These are phyloP conservation scores for Globisporangium carolinianum DNA, from an alignment of 352 stramenopile genomes.

Conservation along the genomic window DNA sequence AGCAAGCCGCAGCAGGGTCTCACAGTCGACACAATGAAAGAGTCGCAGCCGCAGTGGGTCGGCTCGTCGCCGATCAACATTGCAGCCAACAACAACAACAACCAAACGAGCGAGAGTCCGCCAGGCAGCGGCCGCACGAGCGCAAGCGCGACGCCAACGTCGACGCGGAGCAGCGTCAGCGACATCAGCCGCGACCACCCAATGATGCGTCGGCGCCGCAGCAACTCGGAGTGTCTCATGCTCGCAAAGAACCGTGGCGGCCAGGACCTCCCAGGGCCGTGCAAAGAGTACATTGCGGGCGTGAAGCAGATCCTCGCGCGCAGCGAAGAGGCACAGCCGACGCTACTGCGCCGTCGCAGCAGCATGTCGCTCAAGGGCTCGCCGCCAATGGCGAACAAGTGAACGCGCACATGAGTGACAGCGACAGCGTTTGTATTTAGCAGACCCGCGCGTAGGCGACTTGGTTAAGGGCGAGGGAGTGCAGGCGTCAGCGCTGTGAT, in stretches of 20 bases:
- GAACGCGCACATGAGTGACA: neutral
- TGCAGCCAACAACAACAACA: conserved; percentile 13
- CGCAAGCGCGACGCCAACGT: conserved; percentile 24
- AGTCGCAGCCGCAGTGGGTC: conserved; percentile 20
- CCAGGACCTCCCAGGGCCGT: conserved; percentile 56
- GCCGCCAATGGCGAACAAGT: conserved; percentile 21
- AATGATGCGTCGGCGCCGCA: conserved; percentile 46
- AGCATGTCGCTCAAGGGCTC: conserved; percentile 49
- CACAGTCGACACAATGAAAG: conserved; percentile 44
- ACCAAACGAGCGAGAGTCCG: conserved; percentile 3
- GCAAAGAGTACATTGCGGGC: conserved; percentile 80
- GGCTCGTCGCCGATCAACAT: conserved; percentile 4
- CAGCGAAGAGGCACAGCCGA: conserved; percentile 37
- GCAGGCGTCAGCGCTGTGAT: neutral
- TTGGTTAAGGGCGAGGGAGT: no score
- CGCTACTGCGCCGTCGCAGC: conserved; percentile 49
- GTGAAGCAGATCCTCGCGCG: conserved; percentile 82
- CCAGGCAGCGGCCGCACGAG: conserved; percentile 10
- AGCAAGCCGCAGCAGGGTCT: conserved; percentile 18
- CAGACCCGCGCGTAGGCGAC: neutral
- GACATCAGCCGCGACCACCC: conserved; percentile 17
- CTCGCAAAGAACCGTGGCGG: conserved; percentile 51
- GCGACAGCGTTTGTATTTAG: neutral
- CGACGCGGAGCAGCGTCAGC: conserved; percentile 11
- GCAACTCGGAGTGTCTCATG: conserved; percentile 77